Evolutionary conservation across 225 moss, liverwort and hornwort genomes (phyloP).

Genomic region (Asterella californica): DNA sequence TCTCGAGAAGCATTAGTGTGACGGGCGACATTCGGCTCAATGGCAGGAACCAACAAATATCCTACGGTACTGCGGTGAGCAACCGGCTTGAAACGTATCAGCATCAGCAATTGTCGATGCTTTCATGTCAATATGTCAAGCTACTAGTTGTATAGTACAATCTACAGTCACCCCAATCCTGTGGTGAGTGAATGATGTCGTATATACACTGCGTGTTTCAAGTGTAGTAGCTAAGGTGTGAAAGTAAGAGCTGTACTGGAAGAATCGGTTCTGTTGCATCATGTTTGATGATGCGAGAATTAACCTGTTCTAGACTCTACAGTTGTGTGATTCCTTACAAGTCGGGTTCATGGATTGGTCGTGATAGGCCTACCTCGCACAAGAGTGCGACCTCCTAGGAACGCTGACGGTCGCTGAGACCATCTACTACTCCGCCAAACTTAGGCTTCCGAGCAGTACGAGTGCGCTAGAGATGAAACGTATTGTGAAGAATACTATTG

Average conservation of each 20-base stretch:
- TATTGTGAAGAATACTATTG: slow-evolving; percentile 13
- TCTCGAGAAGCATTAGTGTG: slow-evolving; percentile 17
- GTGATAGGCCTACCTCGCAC: slow-evolving; percentile 38
- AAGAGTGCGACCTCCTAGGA: slow-evolving; percentile 36
- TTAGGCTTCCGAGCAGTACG: slow-evolving; percentile 34
- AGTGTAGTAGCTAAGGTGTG: too few species aligned
- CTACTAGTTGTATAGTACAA: too few species aligned
- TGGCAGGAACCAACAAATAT: slow-evolving; percentile 23
- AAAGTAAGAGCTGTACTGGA: too few species aligned
- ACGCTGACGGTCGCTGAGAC: slow-evolving; percentile 45
- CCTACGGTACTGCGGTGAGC: slow-evolving; percentile 41
- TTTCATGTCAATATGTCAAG: too few species aligned
- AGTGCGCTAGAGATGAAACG: neutral
- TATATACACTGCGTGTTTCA: too few species aligned
- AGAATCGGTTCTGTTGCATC: too few species aligned
- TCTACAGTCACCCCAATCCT: too few species aligned
- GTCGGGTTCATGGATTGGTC: too few species aligned
- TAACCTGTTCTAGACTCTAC: too few species aligned
- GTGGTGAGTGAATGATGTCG: too few species aligned
- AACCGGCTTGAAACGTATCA: neutral
- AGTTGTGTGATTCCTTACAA: neutral
- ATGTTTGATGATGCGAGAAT: neutral
- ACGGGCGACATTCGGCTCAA: slow-evolving; percentile 39
- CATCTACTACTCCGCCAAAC: slow-evolving; percentile 35
- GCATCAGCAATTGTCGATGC: too few species aligned